These are phyloP conservation scores for Trichophyton simii DNA, from an alignment of 2,329 filamentous ascomycete species.

Conservation along the genomic window DNA sequence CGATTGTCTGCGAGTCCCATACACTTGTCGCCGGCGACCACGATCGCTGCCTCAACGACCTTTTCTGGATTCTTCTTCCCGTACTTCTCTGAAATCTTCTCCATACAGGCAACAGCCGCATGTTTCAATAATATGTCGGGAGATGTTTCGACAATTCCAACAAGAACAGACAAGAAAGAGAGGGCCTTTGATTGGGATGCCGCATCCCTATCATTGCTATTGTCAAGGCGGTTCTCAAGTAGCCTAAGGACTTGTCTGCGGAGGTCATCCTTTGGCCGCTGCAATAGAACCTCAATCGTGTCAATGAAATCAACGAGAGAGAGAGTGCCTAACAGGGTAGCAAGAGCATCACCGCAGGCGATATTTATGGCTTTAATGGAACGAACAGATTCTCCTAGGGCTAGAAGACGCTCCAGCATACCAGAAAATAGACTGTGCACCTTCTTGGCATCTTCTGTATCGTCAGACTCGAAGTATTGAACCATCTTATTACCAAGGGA, in stretches of 20 bases:
- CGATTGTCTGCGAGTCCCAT: constrained; percentile 60
- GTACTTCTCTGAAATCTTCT: constrained; percentile 88
- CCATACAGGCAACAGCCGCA: constrained; percentile 76
- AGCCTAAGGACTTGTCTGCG: constrained; percentile 70
- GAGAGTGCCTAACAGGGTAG: constrained; percentile 68
- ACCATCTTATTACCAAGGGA: constrained; percentile 30
- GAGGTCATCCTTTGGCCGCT: constrained; percentile 60
- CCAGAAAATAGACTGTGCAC: constrained; percentile 56
- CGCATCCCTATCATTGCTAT: constrained; percentile 56
- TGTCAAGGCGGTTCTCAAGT: constrained; percentile 65
- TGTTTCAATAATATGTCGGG: constrained; percentile 65
- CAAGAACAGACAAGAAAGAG: constrained; percentile 66
- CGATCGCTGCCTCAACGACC: constrained; percentile 61
- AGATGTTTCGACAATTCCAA: constrained; percentile 60
- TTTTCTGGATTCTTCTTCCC: constrained; percentile 78
- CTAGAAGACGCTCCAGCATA: constrained; percentile 53
- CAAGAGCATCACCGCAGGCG: constrained; percentile 54
- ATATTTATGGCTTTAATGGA: constrained; percentile 26
- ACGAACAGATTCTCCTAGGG: constrained; percentile 46
- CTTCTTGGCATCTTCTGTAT: constrained; percentile 48
- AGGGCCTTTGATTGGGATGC: constrained; percentile 59
- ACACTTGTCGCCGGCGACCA: constrained; percentile 63
- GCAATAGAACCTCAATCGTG: constrained; percentile 69
- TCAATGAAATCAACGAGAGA: constrained; percentile 83
- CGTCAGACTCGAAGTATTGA: constrained; percentile 25